phyloP scores from a whole-genome alignment of 2,329 filamentous ascomycete species.

The Colletotrichum echinochloae region DNA sequence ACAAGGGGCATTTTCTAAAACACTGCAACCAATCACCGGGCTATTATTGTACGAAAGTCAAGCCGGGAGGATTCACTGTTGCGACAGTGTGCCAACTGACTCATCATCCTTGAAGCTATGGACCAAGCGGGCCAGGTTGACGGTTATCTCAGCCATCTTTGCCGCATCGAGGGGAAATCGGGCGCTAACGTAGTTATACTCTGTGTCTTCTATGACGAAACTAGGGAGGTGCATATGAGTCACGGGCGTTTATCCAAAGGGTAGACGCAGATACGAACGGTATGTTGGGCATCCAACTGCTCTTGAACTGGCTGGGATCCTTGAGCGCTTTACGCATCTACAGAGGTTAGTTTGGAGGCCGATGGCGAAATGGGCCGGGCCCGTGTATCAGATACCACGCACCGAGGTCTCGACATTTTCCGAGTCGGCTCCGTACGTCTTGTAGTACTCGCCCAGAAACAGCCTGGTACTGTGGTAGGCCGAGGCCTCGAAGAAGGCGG shows the following conservation, averaged over 20 bases:
- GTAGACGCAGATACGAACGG: conserved; percentile 10
- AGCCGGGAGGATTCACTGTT: neutral
- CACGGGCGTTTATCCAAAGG: neutral
- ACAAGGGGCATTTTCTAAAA: neutral
- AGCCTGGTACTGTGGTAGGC: conserved; percentile 62
- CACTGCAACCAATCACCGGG: neutral
- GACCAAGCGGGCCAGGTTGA: conserved; percentile 51
- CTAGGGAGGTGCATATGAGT: conserved; percentile 44
- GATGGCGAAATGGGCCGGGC: neutral
- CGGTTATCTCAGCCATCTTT: conserved; percentile 55
- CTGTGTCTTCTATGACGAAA: conserved; percentile 61
- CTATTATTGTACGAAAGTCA: neutral
- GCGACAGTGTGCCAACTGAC: neutral
- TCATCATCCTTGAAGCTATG: conserved; percentile 20
- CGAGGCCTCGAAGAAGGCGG: conserved; percentile 60
- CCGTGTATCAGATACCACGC: conserved; percentile 41
- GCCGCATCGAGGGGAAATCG: conserved; percentile 59
- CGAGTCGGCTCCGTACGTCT: conserved; percentile 65
- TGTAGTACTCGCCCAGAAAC: conserved; percentile 67
- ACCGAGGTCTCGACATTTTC: conserved; percentile 62
- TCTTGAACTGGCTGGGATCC: conserved; percentile 58
- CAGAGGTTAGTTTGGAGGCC: neutral
- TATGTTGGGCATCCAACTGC: conserved; percentile 48
- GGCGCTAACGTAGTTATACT: conserved; percentile 63
- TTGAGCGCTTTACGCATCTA: conserved; percentile 59